Conservation (phyloP, 2,329 filamentous ascomycete genomes). For the Pestalotiopsis sp. region DNA sequence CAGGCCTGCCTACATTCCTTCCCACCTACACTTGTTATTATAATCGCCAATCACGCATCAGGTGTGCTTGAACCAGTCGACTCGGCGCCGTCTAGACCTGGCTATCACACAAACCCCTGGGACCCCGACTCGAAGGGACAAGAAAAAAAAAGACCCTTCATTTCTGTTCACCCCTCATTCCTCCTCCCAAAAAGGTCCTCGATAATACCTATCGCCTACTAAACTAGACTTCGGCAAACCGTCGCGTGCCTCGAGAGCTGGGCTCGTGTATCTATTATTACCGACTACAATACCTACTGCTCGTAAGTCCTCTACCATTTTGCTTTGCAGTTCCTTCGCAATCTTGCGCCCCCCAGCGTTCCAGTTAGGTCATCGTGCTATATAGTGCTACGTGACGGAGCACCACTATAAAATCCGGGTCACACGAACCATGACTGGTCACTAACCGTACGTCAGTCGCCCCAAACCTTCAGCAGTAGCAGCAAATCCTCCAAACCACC, state of each 20-base stretch:
- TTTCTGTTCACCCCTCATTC: neutral
- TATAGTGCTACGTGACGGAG: neutral
- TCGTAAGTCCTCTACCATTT: neutral
- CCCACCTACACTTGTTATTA: neutral
- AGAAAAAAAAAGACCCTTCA: conserved; percentile 8
- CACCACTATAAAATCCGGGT: conserved; percentile 3
- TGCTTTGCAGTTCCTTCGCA: neutral
- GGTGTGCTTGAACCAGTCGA: neutral
- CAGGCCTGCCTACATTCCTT: neutral
- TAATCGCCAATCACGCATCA: neutral
- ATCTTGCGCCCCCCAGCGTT: neutral
- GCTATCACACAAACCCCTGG: conserved; percentile 7
- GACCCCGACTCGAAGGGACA: neutral
- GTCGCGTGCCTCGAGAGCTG: neutral
- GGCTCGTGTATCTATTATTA: neutral
- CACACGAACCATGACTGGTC: conserved; percentile 3
- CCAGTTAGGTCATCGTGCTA: neutral
- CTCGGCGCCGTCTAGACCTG: conserved; percentile 7
- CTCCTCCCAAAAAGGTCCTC: neutral
- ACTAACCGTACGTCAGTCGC: conserved; percentile 5
- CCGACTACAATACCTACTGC: neutral
- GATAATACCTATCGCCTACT: neutral
- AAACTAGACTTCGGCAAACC: neutral
- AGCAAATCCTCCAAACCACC: neutral
- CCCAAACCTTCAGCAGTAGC: neutral